A percentile compares a stretch with the other conserved stretches of the same genome.
Evolutionary conservation across 2,329 filamentous ascomycete genomes (phyloP).

Genomic region (Lachnellula subtilissima): DNA sequence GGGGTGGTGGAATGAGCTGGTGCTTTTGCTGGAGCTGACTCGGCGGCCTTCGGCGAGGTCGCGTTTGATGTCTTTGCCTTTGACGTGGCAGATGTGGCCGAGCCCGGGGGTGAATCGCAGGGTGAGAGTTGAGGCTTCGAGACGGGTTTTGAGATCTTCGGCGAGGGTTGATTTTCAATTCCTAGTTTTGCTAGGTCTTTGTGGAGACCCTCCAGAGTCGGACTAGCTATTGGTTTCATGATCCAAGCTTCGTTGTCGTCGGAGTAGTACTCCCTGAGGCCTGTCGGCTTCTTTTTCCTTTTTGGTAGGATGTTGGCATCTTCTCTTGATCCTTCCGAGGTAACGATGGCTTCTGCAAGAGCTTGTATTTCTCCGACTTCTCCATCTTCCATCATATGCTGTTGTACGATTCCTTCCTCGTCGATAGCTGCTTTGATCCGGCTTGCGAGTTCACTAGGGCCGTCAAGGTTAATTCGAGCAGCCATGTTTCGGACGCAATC

Average conservation of each 20-base stretch:
- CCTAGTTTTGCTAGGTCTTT: slow-evolving; percentile 55
- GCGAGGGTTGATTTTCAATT: slow-evolving; percentile 53
- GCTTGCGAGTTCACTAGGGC: slow-evolving; percentile 62
- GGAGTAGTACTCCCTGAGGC: slow-evolving; percentile 53
- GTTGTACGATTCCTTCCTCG: slow-evolving; percentile 80
- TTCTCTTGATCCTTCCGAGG: slow-evolving; percentile 56
- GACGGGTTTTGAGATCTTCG: slow-evolving; percentile 54
- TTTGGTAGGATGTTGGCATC: slow-evolving; percentile 46
- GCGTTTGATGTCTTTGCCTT: slow-evolving; percentile 62
- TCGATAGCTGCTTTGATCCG: slow-evolving; percentile 78
- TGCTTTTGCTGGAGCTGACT: slow-evolving; percentile 76
- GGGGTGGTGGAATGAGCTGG: slow-evolving; percentile 75
- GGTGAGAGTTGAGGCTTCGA: slow-evolving; percentile 61
- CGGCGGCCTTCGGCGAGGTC: slow-evolving; percentile 35
- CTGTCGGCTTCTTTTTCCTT: slow-evolving; percentile 39
- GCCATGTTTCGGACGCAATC: slow-evolving; percentile 44
- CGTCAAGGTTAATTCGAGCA: slow-evolving; percentile 59
- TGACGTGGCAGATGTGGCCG: slow-evolving; percentile 87
- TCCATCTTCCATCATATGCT: slow-evolving; percentile 71
- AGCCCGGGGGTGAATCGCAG: slow-evolving; percentile 83
- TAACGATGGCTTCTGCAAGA: slow-evolving; percentile 67
- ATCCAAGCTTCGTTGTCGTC: slow-evolving; percentile 58
- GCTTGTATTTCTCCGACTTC: slow-evolving; percentile 66
- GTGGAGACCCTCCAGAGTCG: slow-evolving; percentile 63
- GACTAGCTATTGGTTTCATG: slow-evolving; percentile 66